Conservation (phyloP, 2,329 filamentous ascomycete genomes). For the Sordariomycetes sp. region DNA sequence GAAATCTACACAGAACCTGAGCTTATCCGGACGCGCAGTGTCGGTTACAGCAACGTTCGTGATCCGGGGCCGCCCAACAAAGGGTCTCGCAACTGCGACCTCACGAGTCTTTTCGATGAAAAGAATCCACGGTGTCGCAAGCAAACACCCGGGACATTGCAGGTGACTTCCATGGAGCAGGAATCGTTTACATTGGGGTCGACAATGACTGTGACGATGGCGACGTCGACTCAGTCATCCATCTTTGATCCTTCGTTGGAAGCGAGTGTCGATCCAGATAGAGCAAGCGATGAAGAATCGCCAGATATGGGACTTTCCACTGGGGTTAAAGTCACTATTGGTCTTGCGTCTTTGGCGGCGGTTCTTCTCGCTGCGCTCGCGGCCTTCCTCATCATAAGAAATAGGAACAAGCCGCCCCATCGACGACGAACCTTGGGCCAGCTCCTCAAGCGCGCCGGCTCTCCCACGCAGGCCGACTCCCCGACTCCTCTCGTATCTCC, state of each 20-base stretch:
- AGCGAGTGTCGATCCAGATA: constrained; percentile 7
- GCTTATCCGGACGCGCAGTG: constrained; percentile 5
- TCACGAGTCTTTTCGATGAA: constrained; percentile 5
- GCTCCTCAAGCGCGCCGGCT: not conserved
- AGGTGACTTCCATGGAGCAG: too few relatives aligned
- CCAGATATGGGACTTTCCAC: constrained; percentile 5
- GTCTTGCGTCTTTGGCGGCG: constrained; percentile 28
- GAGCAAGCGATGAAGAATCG: not conserved
- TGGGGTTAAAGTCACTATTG: constrained; percentile 35
- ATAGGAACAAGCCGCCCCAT: constrained; percentile 12
- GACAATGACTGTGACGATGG: constrained; percentile 5
- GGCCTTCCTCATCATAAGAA: constrained; percentile 25
- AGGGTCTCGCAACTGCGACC: constrained; percentile 12
- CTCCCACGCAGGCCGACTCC: constrained; percentile 19
- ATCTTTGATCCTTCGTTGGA: constrained; percentile 10
- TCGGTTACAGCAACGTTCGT: constrained; percentile 14
- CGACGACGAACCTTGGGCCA: not conserved
- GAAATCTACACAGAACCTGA: not conserved
- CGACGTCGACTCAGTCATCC: constrained; percentile 8
- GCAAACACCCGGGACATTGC: too few relatives aligned
- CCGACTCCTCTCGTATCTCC: constrained; percentile 32
- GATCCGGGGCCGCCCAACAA: constrained; percentile 16
- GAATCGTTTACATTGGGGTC: not conserved
- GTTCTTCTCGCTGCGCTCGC: constrained; percentile 25
- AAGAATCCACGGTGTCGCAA: constrained; percentile 9